Evolutionary conservation across 75 land plant species (phyloP), one percentile per base, ranked within the genome.

Genomic region (Gnetum montanum): DNA sequence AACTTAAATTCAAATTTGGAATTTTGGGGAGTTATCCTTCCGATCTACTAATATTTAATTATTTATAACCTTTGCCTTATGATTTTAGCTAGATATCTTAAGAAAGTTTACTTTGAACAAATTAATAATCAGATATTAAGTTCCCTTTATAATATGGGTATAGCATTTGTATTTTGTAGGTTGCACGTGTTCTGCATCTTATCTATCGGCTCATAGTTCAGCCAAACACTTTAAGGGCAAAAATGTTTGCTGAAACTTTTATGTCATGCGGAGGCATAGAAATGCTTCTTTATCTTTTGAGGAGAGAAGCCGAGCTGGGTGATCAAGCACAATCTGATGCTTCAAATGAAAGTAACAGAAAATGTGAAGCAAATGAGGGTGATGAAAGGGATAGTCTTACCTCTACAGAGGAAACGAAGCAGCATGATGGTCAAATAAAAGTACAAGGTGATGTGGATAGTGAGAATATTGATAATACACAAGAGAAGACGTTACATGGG

Each of bases 251-350:
- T 16, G 88, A 94, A 62, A 73, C 81, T n/a, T 94, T 94, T 37
- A 68, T 94, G 61, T 73, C 73, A 24, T 71, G 70, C 73, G 98
- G 98, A 50, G 98, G 88, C 25, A 68, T 90, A 61, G 98, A 94
- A 60, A 72, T 88, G 69, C 85, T 94, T 43, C 75, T 94, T 13
- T 79, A 80, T 41, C 70, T 94, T 29, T 46, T 94, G 65, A 89
- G 83, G 41, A 60, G 80, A 34, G 96, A 90, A 77, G 79, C 78
- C 26, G 94, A 83, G 65, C 52, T 63, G 59, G 88, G 91, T 28
- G 87, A 90, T 38, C 34, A 18, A 48, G 47, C 49, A 45, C 23
- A 55, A n/a, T 58, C 52, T 3, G 72, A 56, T 43, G 26, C 31
- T 40, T 30, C 59, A 7, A 51, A 31, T 1, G 31, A 40, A 29